phyloP scores from a whole-genome alignment of 169 alveolate species.

The Cryptosporidium parvum region DNA sequence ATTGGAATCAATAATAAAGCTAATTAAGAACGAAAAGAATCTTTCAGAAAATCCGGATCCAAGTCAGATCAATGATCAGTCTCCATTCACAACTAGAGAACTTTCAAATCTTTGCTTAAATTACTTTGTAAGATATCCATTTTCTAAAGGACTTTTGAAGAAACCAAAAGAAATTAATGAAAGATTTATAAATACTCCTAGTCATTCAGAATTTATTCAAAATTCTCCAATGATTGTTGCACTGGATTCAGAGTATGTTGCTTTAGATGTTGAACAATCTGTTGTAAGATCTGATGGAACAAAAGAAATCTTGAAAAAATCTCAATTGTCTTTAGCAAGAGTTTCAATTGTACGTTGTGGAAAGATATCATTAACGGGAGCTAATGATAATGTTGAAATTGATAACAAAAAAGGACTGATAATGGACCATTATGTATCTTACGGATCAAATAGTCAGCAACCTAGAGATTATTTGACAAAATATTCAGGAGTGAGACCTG shows the following conservation, averaged over 20 bases:
- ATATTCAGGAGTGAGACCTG: slow-evolving; percentile 86
- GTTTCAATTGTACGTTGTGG: slow-evolving; percentile 46
- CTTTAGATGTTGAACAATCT: slow-evolving; percentile 76
- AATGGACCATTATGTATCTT: slow-evolving; percentile 84
- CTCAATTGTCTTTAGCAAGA: slow-evolving; percentile 78
- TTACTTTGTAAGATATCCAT: slow-evolving; percentile 51
- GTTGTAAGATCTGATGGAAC: slow-evolving; percentile 77
- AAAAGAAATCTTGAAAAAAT: slow-evolving; percentile 72
- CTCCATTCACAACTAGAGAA: slow-evolving; percentile 23
- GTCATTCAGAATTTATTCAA: slow-evolving; percentile 19
- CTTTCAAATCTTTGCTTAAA: slow-evolving; percentile 16
- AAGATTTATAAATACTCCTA: background rate
- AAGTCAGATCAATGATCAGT: slow-evolving; percentile 11
- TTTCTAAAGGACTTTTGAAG: slow-evolving; percentile 17
- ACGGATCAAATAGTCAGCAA: slow-evolving; percentile 78
- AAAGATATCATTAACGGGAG: slow-evolving; percentile 11
- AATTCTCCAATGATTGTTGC: slow-evolving; percentile 75
- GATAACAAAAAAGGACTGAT: slow-evolving; percentile 34
- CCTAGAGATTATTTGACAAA: slow-evolving; percentile 86
- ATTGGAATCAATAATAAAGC: slow-evolving; percentile 17
- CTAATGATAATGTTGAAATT: background rate
- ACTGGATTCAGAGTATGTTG: slow-evolving; percentile 80
- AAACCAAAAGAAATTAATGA: background rate
- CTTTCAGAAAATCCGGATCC: slow-evolving; percentile 44
- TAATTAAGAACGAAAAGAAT: slow-evolving; percentile 30